These are phyloP conservation scores for Zygoascus meyerae DNA, from an alignment of 1,139 yeast species.

Conservation along the genomic window DNA sequence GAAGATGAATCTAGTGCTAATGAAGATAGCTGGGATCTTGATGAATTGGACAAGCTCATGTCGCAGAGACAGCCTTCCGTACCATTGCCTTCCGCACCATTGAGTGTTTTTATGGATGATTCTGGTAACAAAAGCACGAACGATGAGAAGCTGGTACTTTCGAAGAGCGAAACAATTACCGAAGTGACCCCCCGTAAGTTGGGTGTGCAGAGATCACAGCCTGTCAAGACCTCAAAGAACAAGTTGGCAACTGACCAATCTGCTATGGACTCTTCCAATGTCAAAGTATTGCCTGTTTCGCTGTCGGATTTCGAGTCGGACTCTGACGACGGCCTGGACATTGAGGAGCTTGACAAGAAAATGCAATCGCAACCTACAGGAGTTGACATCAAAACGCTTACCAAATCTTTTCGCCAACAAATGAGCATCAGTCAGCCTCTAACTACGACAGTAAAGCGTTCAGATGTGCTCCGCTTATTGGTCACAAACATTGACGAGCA, in stretches of 20 bases:
- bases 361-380: neutral
- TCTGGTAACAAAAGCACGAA: too few relatives aligned
- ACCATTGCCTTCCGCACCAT: neutral
- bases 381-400: conserved; percentile 8
- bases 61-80: conserved; percentile 1
- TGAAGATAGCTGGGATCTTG: conserved; percentile 10
- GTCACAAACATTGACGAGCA: conserved; percentile 9
- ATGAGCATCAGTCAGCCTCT: conserved; percentile 12
- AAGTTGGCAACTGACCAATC: too few relatives aligned
- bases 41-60: conserved; percentile 8
- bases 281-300: neutral
- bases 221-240: too few relatives aligned
- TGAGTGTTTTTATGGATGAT: too few relatives aligned
- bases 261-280: too few relatives aligned
- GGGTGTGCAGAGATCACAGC: too few relatives aligned
- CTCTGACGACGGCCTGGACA: conserved; percentile 7
- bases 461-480: conserved; percentile 16
- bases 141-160: too few relatives aligned
- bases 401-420: conserved; percentile 11
- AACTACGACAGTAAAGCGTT: conserved; percentile 15
- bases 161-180: too few relatives aligned
- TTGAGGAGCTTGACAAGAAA: conserved; percentile 8
- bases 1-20: conserved; percentile 1
- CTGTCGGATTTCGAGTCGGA: conserved; percentile 3
- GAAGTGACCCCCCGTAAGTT: too few relatives aligned